Evolutionary conservation across 2,329 filamentous ascomycete genomes (phyloP), one percentile per base, ranked within the genome.

Genomic region (Fusarium gaditjirri): DNA sequence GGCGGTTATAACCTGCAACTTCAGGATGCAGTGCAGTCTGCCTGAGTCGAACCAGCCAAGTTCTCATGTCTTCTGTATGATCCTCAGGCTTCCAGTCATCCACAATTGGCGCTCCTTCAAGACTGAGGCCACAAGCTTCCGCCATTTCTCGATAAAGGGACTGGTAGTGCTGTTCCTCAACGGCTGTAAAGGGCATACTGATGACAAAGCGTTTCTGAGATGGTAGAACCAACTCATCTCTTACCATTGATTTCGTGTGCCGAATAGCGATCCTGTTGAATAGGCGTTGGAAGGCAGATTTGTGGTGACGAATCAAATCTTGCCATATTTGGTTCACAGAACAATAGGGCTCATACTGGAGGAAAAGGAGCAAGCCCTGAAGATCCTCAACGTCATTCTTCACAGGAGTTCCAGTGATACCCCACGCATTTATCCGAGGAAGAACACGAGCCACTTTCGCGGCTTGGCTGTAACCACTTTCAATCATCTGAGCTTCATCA

Each of bases 91-190:
- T 83, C 91, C 93, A 97, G 7, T 89, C 85, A 7, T 87, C 86
- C 6, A 76, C 70, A 2, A 89, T 67, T 0, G 94, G 93, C 5
- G 83, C 84, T 0, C 95, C 95, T 31, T 89, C 83, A 1, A 83
- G 76, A 73, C 90, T 86, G 11, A 98, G 80, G 3, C 89, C 90
- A 69, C 91, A 93, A 3, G 89, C 89, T 33, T 90, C 86, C 56
- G 90, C 90, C 89, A 97, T 94, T 68, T 93, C 86, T 52, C 90
- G 87, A 78, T 95, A 94, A 5, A 97, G 81, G 11, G 90, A 89
- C 44, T 88, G 86, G 77, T 98, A 98, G 77, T 97, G 91, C 77
- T 98, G 94, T 78, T 98, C 93, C 78, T 98, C 96, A 16, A 98
- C 89, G 0, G 93, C 90, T 0, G 93, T 96, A 77, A 98, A 97